Conservation (phyloP, 306 rosid genomes). For the Quillaja saponaria region DNA sequence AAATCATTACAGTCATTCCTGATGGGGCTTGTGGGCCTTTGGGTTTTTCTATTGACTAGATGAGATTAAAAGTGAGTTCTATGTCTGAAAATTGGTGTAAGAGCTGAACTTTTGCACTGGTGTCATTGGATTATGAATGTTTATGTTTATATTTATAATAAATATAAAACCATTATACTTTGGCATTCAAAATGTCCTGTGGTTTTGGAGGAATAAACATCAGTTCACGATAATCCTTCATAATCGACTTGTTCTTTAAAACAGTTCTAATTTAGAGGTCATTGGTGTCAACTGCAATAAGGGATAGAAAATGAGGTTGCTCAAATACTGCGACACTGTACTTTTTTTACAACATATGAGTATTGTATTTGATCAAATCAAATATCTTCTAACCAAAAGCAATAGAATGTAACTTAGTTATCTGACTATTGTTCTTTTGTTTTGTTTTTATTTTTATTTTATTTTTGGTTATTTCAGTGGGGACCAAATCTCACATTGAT, state of each 20-base stretch:
- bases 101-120: no score
- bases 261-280: neutral
- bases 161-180: no score
- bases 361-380: slow-evolving; percentile 2
- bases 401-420: neutral
- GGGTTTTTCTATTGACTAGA: no score
- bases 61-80: no score
- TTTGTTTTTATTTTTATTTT: slow-evolving; percentile 16
- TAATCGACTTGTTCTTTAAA: neutral
- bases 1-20: no score
- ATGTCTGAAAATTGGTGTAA: no score
- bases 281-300: neutral
- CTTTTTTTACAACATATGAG: slow-evolving; percentile 4
- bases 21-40: no score
- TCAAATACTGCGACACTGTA: slow-evolving; percentile 11
- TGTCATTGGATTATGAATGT: no score
- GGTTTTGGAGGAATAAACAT: no score
- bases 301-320: neutral
- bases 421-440: slow-evolving; percentile 26
- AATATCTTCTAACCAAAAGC: neutral
- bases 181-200: no score
- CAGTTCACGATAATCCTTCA: no score
- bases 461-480: slow-evolving; percentile 61
- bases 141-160: no score
- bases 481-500: slow-evolving; percentile 74